A percentile compares a stretch with the other conserved stretches of the same genome.
Conservation (phyloP, 2,329 filamentous ascomycete genomes). For the Epichloe bromicola region DNA sequence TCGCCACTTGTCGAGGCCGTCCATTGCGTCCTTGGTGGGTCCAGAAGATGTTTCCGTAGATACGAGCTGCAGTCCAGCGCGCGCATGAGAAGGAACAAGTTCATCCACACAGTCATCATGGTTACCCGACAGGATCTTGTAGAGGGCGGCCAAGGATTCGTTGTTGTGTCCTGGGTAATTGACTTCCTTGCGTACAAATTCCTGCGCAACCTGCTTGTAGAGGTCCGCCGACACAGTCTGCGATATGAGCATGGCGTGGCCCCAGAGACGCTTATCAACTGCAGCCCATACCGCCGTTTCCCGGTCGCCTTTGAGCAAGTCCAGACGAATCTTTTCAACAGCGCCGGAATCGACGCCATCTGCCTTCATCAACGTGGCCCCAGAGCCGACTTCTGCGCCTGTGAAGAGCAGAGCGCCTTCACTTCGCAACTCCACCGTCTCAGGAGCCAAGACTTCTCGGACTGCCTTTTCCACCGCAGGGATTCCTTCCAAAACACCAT, state of each 20-base stretch:
- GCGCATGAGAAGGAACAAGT: conserved; percentile 81
- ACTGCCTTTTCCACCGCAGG: conserved; percentile 61
- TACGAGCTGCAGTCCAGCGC: conserved; percentile 83
- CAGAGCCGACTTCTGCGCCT: conserved; percentile 13
- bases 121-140: conserved; percentile 89
- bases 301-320: conserved; percentile 67
- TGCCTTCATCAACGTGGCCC: conserved; percentile 30
- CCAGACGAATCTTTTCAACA: conserved; percentile 58
- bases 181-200: conserved; percentile 92
- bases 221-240: conserved; percentile 64
- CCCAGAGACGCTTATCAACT: conserved; percentile 89
- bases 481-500: conserved; percentile 67
- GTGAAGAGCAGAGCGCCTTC: conserved; percentile 12
- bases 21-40: conserved; percentile 57
- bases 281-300: conserved; percentile 90
- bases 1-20: conserved; percentile 85
- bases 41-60: conserved; percentile 54
- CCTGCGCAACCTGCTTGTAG: conserved; percentile 87
- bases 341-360: conserved; percentile 59
- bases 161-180: conserved; percentile 68
- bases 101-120: conserved; percentile 91
- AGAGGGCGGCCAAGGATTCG: conserved; percentile 79
- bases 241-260: conserved; percentile 85
- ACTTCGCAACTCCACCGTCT: conserved; percentile 8
- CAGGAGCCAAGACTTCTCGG: conserved; percentile 58